phyloP scores from a whole-genome alignment of 2,329 filamentous ascomycete genomes.

The Talaromyces verruculosus region DNA sequence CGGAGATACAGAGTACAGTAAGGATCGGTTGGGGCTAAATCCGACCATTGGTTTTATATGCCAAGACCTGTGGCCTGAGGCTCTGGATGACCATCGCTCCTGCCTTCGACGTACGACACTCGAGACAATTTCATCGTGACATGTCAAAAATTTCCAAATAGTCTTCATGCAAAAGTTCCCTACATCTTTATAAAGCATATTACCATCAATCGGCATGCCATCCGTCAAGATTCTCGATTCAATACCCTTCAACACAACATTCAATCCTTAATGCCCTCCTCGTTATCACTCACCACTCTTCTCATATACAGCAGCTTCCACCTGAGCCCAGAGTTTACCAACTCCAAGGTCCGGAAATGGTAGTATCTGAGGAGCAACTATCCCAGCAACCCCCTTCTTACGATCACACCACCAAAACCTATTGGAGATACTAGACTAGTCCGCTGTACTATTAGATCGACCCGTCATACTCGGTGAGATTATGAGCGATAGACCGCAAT shows the following conservation, averaged over 20 bases:
- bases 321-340: not conserved
- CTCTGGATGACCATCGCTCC: not conserved
- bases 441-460: not conserved
- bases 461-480: not conserved
- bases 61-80: not conserved
- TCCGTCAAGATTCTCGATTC: not conserved
- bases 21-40: not conserved
- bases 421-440: not conserved
- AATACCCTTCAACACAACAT: not conserved
- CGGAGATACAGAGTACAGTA: too few relatives aligned
- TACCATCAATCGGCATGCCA: not conserved
- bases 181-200: not conserved
- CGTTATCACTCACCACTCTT: not conserved
- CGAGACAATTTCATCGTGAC: not conserved
- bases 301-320: not conserved
- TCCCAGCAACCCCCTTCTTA: not conserved
- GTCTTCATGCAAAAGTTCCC: not conserved
- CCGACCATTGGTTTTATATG: not conserved
- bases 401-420: not conserved
- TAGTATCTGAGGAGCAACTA: not conserved
- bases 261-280: not conserved
- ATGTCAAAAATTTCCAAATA: not conserved
- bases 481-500: not conserved
- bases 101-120: not conserved
- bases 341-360: not conserved